Evolutionary conservation across 805 yeast genomes (phyloP).

Genomic region (Lachancea thermotolerans): DNA sequence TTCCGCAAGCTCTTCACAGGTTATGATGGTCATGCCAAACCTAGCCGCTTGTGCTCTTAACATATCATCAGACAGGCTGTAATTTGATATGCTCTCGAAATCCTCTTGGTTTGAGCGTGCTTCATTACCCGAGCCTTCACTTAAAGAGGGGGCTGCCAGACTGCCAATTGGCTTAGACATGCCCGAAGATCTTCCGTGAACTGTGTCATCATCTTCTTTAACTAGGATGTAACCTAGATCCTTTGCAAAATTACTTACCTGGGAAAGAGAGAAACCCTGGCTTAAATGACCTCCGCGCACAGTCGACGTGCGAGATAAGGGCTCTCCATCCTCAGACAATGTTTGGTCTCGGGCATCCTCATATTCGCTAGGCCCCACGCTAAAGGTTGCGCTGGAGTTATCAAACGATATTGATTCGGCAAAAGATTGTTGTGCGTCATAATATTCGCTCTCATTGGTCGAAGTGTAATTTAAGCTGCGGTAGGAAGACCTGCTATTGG

Average conservation of each 20-base stretch:
- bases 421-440: conserved; percentile 21
- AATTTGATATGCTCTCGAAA: no score
- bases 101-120: no score
- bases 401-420: background rate
- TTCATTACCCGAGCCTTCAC: no score
- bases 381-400: conserved; percentile 1
- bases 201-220: background rate
- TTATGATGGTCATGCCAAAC: conserved; percentile 17
- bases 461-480: conserved; percentile 9
- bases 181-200: no score
- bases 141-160: no score
- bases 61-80: background rate
- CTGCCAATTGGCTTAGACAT: no score
- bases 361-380: conserved; percentile 3
- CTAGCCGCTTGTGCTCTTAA: conserved; percentile 24
- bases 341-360: conserved; percentile 3
- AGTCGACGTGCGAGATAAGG: conserved; percentile 11
- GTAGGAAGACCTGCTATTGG: background rate
- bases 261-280: conserved; percentile 5
- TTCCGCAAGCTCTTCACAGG: conserved; percentile 9
- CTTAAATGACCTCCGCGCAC: background rate
- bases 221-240: conserved; percentile 15
- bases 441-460: conserved; percentile 25
- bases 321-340: background rate
- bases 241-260: conserved; percentile 10